These are phyloP conservation scores for Cladosporium cucumerinum DNA, from an alignment of 2,329 filamentous ascomycete species.

Conservation along the genomic window DNA sequence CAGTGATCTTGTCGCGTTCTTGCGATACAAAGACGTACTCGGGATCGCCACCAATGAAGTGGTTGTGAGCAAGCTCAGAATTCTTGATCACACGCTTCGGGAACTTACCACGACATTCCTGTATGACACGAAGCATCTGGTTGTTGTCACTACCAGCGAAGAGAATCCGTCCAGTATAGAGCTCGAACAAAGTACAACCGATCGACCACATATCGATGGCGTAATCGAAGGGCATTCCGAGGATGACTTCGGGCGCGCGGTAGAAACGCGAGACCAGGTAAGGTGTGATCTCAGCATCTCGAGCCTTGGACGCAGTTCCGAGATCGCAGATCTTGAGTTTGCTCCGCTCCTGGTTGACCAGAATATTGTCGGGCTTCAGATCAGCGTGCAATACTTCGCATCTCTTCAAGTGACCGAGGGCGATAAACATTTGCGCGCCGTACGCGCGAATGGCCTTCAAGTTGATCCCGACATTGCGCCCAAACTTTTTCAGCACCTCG, in stretches of 20 bases:
- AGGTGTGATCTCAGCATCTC: slow-evolving; percentile 87
- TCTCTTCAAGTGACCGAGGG: slow-evolving; percentile 80
- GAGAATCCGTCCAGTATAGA: slow-evolving; percentile 96
- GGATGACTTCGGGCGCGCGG: slow-evolving; percentile 91
- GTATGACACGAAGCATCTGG: slow-evolving; percentile 94
- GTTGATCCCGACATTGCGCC: slow-evolving; percentile 89
- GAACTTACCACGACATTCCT: slow-evolving; percentile 92
- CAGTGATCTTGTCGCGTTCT: slow-evolving; percentile 82
- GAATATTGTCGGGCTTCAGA: slow-evolving; percentile 94
- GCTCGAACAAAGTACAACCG: slow-evolving; percentile 92
- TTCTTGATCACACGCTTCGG: slow-evolving; percentile 84
- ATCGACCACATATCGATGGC: slow-evolving; percentile 97
- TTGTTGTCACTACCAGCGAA: slow-evolving; percentile 97
- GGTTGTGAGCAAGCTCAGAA: slow-evolving; percentile 68
- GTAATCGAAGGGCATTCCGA: slow-evolving; percentile 94
- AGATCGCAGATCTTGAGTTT: slow-evolving; percentile 93
- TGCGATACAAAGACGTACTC: slow-evolving; percentile 78
- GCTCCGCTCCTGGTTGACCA: slow-evolving; percentile 80
- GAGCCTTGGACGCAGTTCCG: slow-evolving; percentile 88
- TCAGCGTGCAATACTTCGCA: slow-evolving; percentile 94
- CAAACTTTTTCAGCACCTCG: slow-evolving; percentile 93
- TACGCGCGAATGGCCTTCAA: slow-evolving; percentile 82
- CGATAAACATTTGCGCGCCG: slow-evolving; percentile 90
- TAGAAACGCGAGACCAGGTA: slow-evolving; percentile 98
- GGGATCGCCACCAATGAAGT: slow-evolving; percentile 66